A percentile compares a stretch with the other conserved stretches of the same genome.
Evolutionary conservation across 1,284 basidiomycete species (phyloP).

Genomic region (Tetrapyrgos nigripes): DNA sequence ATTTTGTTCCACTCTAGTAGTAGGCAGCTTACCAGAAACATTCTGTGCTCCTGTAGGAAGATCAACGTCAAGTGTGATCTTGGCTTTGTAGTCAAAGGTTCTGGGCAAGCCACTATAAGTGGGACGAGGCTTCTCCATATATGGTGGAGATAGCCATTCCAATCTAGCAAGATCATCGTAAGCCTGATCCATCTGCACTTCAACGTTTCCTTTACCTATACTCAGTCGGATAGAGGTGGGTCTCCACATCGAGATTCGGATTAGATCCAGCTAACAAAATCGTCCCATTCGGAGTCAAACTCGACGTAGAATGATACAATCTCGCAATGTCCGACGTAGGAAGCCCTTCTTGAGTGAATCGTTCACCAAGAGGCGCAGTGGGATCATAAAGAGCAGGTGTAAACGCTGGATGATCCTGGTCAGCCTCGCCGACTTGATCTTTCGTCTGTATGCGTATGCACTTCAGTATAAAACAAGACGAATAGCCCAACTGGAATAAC

Average conservation of each 20-base stretch:
- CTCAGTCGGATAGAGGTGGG: slow-evolving; percentile 53
- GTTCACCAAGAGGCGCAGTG: slow-evolving; percentile 40
- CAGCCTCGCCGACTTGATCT: slow-evolving; percentile 40
- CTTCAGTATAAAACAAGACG: slow-evolving; percentile 36
- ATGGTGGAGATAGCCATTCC: slow-evolving; percentile 26
- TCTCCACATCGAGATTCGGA: slow-evolving; percentile 55
- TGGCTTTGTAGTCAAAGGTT: slow-evolving; percentile 30
- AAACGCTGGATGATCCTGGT: slow-evolving; percentile 47
- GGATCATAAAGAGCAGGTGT: slow-evolving; percentile 55
- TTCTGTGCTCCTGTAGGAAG: slow-evolving; percentile 21
- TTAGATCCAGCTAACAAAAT: slow-evolving; percentile 51
- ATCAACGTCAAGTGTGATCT: slow-evolving; percentile 18
- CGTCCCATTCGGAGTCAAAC: slow-evolving; percentile 34
- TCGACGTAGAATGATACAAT: slow-evolving; percentile 44
- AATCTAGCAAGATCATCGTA: slow-evolving; percentile 15
- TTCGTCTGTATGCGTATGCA: slow-evolving; percentile 33
- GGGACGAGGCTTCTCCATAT: slow-evolving; percentile 43
- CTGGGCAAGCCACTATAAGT: slow-evolving; percentile 52
- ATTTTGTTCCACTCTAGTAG: no score
- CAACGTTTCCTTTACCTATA: slow-evolving; percentile 13
- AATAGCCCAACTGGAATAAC: no score
- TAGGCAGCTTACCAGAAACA: slow-evolving; percentile 6
- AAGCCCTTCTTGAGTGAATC: slow-evolving; percentile 47
- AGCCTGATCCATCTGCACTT: slow-evolving; percentile 24
- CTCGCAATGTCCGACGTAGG: slow-evolving; percentile 40